Evolutionary conservation across 2,329 filamentous ascomycete species (phyloP), one percentile per base, ranked within the genome.

Genomic region (Monascus ruber): DNA sequence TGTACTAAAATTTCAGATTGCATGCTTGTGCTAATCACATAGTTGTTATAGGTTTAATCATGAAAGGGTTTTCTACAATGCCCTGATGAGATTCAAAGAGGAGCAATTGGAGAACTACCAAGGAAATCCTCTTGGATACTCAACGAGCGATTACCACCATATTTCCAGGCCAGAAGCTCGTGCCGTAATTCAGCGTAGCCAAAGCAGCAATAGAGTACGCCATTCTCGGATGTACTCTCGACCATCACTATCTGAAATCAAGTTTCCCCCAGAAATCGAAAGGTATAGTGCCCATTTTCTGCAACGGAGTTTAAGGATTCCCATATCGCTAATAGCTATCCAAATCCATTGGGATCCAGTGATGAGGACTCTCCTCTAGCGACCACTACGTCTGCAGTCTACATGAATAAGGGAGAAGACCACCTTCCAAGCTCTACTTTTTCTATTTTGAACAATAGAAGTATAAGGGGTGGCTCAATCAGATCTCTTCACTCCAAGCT

Each of bases 1-100:
- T n/a, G n/a, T n/a, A 8, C n/a, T 8, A 2, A 31, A 27, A 24
- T 27, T 28, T 33, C 40, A 39, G 44, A 32, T 41, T n/a, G 27
- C 33, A 34, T 31, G 29, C 26, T 33, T 26, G 32, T 27, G 24
- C 36, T 28, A 27, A 34, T 34, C 27, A 5, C 7, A 38, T 7
- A 35, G 32, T 6, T 17, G 24, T 17, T 24, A 41, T 42, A 89
- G 83, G 47, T 70, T 76, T 4, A 96, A 94, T 47, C 85, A 94
- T 40, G 87, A 95, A 56, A 94, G 94, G 55, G 74, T 89, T 48
- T 95, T 96, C 61, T 98, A 96, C 61, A 83, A 79, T 62, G 74
- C 93, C 17, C 73, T 98, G 5, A 65, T 82, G 47, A 83, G 81
- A 58, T 93, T 94, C 58, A 77, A 85, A 34, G 80, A 94, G 47